These are phyloP conservation scores for Yamadazyma akitaensis DNA, from an alignment of 805 yeast species.

Conservation along the genomic window DNA sequence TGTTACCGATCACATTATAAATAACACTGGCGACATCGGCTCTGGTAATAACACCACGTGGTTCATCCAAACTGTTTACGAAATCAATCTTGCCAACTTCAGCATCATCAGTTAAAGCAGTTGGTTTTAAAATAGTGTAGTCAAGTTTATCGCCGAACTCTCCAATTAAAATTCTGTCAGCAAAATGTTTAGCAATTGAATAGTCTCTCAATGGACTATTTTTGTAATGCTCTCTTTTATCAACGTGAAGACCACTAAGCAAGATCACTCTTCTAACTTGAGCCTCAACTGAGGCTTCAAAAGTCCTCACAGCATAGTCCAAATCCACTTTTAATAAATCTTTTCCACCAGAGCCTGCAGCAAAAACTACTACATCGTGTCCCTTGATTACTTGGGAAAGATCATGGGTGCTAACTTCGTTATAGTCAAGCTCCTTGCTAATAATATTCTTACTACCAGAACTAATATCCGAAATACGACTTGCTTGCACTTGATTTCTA, in stretches of 20 bases:
- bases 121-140: conserved; percentile 59
- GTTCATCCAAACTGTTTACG: conserved; percentile 21
- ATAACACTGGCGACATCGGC: conserved; percentile 56
- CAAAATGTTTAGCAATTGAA: conserved; percentile 60
- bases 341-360: conserved; percentile 63
- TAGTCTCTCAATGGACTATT: conserved; percentile 35
- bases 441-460: conserved; percentile 23
- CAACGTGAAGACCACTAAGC: conserved; percentile 56
- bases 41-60: conserved; percentile 35
- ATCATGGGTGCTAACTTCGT: conserved; percentile 29
- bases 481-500: conserved; percentile 44
- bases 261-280: conserved; percentile 45
- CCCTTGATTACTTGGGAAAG: conserved; percentile 41
- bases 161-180: conserved; percentile 45
- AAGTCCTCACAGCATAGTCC: conserved; percentile 56
- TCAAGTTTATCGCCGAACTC: conserved; percentile 39
- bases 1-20: conserved; percentile 31
- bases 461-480: conserved; percentile 35
- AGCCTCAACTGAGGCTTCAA: conserved; percentile 50
- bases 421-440: conserved; percentile 35
- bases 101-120: conserved; percentile 36
- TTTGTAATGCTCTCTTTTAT: conserved; percentile 39
- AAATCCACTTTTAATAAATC: conserved; percentile 53
- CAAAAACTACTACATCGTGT: conserved; percentile 54
- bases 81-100: conserved; percentile 44